A percentile compares a stretch with the other conserved stretches of the same genome.
phyloP scores from a whole-genome alignment of 1,284 basidiomycete genomes.

The Apiotrichum mycotoxinovorans region DNA sequence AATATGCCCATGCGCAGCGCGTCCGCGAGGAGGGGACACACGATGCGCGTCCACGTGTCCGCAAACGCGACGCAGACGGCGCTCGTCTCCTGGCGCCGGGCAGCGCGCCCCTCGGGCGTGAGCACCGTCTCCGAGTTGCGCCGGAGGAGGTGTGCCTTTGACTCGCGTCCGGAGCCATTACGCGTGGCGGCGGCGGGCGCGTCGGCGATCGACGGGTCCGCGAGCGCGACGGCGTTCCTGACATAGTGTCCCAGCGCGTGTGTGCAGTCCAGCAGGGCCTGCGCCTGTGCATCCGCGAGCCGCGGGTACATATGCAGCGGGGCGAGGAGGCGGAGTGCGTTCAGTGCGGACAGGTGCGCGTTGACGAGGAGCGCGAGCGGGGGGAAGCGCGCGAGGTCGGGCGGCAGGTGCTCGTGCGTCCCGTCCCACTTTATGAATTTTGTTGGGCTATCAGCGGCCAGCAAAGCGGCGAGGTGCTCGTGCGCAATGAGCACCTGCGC shows the following conservation, averaged over 20 bases:
- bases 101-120: constrained; percentile 31
- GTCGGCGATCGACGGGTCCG: constrained; percentile 1
- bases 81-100: constrained; percentile 47
- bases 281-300: constrained; percentile 56
- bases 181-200: constrained; percentile 16
- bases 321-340: constrained; percentile 75
- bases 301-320: constrained; percentile 58
- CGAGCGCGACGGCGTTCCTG: constrained; percentile 28
- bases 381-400: constrained; percentile 67
- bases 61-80: constrained; percentile 58
- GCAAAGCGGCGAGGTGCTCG: constrained; percentile 31
- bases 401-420: constrained; percentile 37
- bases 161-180: not conserved
- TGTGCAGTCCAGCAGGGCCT: constrained; percentile 50
- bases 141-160: constrained; percentile 27
- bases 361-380: constrained; percentile 75
- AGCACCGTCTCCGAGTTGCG: constrained; percentile 36
- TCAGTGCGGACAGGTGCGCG: constrained; percentile 67
- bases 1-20: constrained; percentile 73
- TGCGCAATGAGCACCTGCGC: constrained; percentile 38
- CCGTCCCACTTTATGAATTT: constrained; percentile 13
- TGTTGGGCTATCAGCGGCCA: constrained; percentile 19
- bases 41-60: constrained; percentile 53
- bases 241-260: constrained; percentile 54
- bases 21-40: constrained; percentile 65